These are phyloP conservation scores for Paraconiothyrium sp. DNA, from an alignment of 2,329 filamentous ascomycete genomes.

Conservation along the genomic window DNA sequence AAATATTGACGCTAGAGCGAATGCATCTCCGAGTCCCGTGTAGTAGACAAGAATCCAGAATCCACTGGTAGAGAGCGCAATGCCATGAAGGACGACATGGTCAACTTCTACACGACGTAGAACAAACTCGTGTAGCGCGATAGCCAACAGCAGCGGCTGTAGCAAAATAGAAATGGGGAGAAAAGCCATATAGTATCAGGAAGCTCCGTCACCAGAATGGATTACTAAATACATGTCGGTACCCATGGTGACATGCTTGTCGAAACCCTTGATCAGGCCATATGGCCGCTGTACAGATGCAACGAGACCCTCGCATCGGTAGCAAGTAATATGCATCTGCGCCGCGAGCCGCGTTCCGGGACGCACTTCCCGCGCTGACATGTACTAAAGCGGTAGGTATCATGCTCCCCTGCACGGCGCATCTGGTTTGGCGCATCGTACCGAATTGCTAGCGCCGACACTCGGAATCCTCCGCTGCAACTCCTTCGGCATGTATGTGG, in stretches of 20 bases:
- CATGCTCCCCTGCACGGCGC: neutral
- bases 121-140: slow-evolving; percentile 17
- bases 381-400: neutral
- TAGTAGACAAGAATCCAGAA: slow-evolving; percentile 25
- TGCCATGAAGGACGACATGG: slow-evolving; percentile 15
- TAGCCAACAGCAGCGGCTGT: slow-evolving; percentile 11
- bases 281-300: neutral
- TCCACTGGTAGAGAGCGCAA: slow-evolving; percentile 15
- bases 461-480: neutral
- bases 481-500: neutral
- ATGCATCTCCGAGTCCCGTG: slow-evolving; percentile 19
- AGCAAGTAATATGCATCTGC: neutral
- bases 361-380: neutral
- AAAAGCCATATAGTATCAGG: neutral
- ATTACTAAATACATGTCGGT: neutral
- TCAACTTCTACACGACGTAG: slow-evolving; percentile 20
- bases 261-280: neutral
- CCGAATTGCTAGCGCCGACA: neutral
- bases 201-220: neutral
- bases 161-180: neutral
- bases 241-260: neutral
- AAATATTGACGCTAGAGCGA: slow-evolving; percentile 23
- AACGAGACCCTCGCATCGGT: neutral
- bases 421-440: neutral
- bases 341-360: neutral